These are phyloP conservation scores for Kwoniella sp. DNA, from an alignment of 768 basidiomycete genomes.

Conservation along the genomic window DNA sequence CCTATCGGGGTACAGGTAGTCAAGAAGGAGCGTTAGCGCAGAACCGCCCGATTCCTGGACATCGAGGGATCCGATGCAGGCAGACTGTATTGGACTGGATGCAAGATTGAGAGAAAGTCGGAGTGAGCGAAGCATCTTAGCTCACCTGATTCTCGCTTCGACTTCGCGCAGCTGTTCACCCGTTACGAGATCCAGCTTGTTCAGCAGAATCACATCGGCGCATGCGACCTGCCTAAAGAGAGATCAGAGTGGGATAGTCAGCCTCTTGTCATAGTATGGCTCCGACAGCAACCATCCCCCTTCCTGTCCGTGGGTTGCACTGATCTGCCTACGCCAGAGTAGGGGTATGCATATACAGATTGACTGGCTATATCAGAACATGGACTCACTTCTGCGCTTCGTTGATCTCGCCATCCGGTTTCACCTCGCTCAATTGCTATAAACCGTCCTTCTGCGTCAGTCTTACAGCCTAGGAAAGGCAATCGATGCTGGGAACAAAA, in stretches of 20 bases:
- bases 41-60: neutral
- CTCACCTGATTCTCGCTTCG: conserved; percentile 63
- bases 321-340: too few species aligned
- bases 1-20: too few species aligned
- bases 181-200: conserved; percentile 80
- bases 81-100: too few species aligned
- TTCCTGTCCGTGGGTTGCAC: too few species aligned
- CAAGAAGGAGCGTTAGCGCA: too few species aligned
- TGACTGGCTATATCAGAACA: too few species aligned
- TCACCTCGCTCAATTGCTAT: conserved; percentile 85
- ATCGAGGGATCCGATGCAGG: neutral
- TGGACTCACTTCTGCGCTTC: conserved; percentile 59
- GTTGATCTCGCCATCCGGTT: conserved; percentile 67
- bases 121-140: too few species aligned
- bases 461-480: neutral
- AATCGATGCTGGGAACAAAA: neutral
- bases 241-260: neutral
- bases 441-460: neutral
- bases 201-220: conserved; percentile 86
- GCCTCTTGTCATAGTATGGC: too few species aligned
- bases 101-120: too few species aligned
- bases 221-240: conserved; percentile 82
- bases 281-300: too few species aligned
- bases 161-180: conserved; percentile 60
- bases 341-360: too few species aligned